These are phyloP conservation scores for Ambrosia artemisiifolia DNA, from an alignment of 129 eudicot genomes.

Conservation along the genomic window DNA sequence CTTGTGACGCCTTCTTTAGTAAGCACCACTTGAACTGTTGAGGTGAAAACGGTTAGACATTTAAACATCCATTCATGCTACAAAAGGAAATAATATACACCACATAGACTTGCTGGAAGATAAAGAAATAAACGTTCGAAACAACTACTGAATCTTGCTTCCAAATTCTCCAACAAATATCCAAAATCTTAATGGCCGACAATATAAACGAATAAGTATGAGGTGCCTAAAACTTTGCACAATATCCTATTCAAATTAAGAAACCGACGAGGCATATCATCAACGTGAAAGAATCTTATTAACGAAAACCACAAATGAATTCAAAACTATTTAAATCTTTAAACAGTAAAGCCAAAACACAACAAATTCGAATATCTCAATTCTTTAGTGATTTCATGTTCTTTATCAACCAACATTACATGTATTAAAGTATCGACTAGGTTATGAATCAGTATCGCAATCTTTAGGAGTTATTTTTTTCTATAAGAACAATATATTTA, in stretches of 20 bases:
- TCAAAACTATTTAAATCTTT: neutral
- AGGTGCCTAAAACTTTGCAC: neutral
- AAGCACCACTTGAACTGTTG: conserved; percentile 85
- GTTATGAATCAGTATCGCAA: neutral
- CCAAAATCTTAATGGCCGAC: neutral
- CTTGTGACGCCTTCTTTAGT: conserved; percentile 88
- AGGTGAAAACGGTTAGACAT: conserved; percentile 5
- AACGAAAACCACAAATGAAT: neutral
- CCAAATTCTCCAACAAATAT: neutral
- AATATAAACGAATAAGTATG: neutral
- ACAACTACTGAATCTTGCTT: neutral
- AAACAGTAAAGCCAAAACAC: conserved; percentile 11
- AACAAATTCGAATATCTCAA: neutral
- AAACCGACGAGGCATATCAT: conserved; percentile 1
- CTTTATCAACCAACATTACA: neutral
- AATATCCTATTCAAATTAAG: conserved; percentile 1
- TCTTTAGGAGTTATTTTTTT: neutral
- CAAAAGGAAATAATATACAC: neutral
- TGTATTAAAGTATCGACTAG: no score
- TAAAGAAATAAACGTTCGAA: neutral
- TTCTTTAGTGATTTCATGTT: neutral
- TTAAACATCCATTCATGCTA: conserved; percentile 4
- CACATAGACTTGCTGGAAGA: neutral
- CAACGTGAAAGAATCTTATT: conserved; percentile 1
- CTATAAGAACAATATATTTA: neutral